A percentile compares a stretch with the other conserved stretches of the same genome.
phyloP scores from a whole-genome alignment of 176 grass and related monocot species.

The Puya raimondii region DNA sequence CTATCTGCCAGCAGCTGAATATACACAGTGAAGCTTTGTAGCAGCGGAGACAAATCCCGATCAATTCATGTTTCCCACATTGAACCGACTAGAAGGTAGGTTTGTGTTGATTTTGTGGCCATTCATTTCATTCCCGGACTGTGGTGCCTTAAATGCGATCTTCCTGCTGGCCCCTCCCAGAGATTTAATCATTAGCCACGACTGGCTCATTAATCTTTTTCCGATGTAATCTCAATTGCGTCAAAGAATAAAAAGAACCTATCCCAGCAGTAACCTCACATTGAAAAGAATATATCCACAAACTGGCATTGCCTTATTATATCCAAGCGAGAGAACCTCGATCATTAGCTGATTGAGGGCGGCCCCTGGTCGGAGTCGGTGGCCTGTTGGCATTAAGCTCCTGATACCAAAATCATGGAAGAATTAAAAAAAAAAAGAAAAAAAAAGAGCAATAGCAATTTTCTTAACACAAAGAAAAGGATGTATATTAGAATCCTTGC shows the following conservation, averaged over 20 bases:
- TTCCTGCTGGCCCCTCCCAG: background rate
- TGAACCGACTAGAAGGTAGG: background rate
- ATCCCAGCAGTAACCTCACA: background rate
- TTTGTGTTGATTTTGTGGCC: background rate
- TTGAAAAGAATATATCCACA: background rate
- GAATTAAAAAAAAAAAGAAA: background rate
- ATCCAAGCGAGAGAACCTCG: slow-evolving; percentile 68
- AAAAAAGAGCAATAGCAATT: background rate
- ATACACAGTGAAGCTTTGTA: slow-evolving; percentile 45
- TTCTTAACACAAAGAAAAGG: background rate
- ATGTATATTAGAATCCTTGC: background rate
- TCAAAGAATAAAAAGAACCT: background rate
- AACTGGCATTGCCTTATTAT: slow-evolving; percentile 1
- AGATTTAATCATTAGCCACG: background rate
- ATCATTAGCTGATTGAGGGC: slow-evolving; percentile 76
- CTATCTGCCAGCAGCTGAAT: slow-evolving; percentile 41
- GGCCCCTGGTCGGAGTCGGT: slow-evolving; percentile 78
- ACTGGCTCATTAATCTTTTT: background rate
- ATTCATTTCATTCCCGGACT: background rate
- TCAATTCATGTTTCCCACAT: background rate
- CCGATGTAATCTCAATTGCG: background rate
- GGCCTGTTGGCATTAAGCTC: slow-evolving; percentile 96
- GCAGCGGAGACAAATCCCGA: background rate
- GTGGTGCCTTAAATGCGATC: background rate
- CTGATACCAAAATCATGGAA: slow-evolving; percentile 27